phyloP scores from a whole-genome alignment of 2,329 filamentous ascomycete genomes.

The Fusarium compactum region DNA sequence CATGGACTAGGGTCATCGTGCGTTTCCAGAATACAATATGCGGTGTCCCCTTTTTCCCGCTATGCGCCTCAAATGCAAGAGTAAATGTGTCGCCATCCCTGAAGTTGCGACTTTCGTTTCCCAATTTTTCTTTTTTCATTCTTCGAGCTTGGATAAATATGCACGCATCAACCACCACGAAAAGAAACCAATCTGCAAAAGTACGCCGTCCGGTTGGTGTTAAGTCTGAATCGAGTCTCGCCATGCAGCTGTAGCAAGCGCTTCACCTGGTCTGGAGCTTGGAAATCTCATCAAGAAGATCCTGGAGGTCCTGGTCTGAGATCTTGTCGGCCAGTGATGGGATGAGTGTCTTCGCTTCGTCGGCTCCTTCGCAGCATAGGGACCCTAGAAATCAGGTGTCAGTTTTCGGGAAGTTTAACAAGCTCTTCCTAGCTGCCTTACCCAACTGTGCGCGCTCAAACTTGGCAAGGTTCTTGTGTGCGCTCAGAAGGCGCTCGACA shows the following conservation, averaged over 20 bases:
- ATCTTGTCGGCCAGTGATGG: slow-evolving; percentile 92
- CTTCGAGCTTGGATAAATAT: slow-evolving; percentile 22
- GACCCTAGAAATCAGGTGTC: slow-evolving; percentile 70
- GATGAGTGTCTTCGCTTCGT: slow-evolving; percentile 96
- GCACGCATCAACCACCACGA: slow-evolving; percentile 17
- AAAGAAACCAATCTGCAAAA: slow-evolving; percentile 26
- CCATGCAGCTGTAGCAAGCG: not conserved
- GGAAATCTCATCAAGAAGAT: slow-evolving; percentile 89
- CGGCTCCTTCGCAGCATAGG: slow-evolving; percentile 89
- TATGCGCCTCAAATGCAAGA: slow-evolving; percentile 50
- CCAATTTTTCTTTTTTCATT: slow-evolving; percentile 19
- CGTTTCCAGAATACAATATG: slow-evolving; percentile 24
- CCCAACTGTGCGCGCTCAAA: slow-evolving; percentile 95
- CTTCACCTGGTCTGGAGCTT: slow-evolving; percentile 70
- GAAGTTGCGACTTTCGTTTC: slow-evolving; percentile 9
- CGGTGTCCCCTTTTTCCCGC: slow-evolving; percentile 41
- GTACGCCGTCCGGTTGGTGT: slow-evolving; percentile 2
- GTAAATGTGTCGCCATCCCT: slow-evolving; percentile 12
- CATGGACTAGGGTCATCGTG: slow-evolving; percentile 24
- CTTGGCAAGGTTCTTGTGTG: slow-evolving; percentile 83
- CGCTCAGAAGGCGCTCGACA: slow-evolving; percentile 87
- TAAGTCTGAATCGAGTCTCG: slow-evolving; percentile 2
- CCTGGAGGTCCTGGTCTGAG: slow-evolving; percentile 86
- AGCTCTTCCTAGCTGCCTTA: slow-evolving; percentile 55
- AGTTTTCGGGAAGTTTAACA: not conserved